Base-by-base conservation (phyloP, 2,329 filamentous ascomycete genomes). In the Colletotrichum gigasporum region DNA sequence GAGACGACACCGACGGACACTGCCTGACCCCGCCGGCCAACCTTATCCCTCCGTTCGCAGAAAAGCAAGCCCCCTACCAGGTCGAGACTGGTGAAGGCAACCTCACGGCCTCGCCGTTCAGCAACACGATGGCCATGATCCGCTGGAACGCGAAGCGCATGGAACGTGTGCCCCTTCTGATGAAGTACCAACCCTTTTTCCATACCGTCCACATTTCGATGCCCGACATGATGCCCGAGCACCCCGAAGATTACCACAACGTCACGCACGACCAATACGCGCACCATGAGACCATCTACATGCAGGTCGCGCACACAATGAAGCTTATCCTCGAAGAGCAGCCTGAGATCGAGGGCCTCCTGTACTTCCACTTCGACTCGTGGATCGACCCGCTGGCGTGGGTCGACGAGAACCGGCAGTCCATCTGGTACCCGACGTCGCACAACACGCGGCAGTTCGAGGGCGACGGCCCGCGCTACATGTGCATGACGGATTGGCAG, bases 291-390 rank as follows among this genome's bases (percentile, higher is more conserved):
- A 67, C 45, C 44, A 68, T 67, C 12, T 73, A 68, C 65, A 64
- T 63, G 48, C 69, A 69, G 24, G 68, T 75, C 5, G 72, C 71
- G 10, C 67, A 66, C 26, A 74, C 71, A 14, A 75, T 75, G 74
- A 61, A 70, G 35, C 67, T 72, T 11, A 65, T 74, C 4, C 65
- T 75, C 5, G 70, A 75, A n/a, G 50, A 60, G 35, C 54, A 70
- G 5, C 57, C 71, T 1, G 71, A 74, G 1, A 71, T 75, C 7
- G 66, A 66, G 16, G 73, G 74, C 1, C 42, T 76, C 4, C 52
- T 75, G 12, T 75, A 71, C 60, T 74, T 70, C 57, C 74, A 76
- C 55, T 76, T 75, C 44, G 74, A 76, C 58, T 72, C 72, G 0
- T 76, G 74, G 74, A 68, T 75, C 57, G 70, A 74, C 57, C 74